Base-by-base conservation (phyloP, 305 asterid genomes). In the Striga hermonthica region DNA sequence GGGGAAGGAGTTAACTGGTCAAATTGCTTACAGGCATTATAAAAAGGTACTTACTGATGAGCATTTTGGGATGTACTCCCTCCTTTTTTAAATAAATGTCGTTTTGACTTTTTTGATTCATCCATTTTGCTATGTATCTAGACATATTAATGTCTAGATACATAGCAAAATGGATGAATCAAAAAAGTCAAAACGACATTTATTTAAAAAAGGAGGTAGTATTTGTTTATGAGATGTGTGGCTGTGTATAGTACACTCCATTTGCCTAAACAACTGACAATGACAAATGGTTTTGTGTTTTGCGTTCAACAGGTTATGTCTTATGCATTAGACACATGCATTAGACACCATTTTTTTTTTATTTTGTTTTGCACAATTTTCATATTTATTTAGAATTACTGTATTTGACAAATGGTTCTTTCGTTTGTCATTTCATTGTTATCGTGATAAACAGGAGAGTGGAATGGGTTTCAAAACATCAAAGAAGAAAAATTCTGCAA, bases 1-100 rank as follows among this genome's bases (percentile, higher is more conserved):
- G 40, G 98, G 98, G 72, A 84, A 86, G 67, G 94, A 84, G 78
- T 70, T 86, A 77, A 80, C 77, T 16, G 98, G 95, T 56, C 85
- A 40, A 83, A 63, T 39, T 57, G 98, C 98, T 61, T 91, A 91
- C 74, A 70, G 66, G 72, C 83, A 78, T 13, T 86, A 84, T 60
- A 78, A 34, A 68, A 86, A 74, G 96, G 98, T 91, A 85, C 31
- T 28, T 39, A 62, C 57, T 14, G 41, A 44, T 72, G 58, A 54
- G 14, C 9, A 28, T 14, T 36, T n/a, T 43, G 6, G 12, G 14
- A 55, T 7, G 5, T 70, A n/a, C n/a, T n/a, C n/a, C n/a, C n/a
- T n/a, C n/a, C n/a, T n/a, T n/a, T n/a, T n/a, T n/a, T n/a, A n/a
- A n/a, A n/a, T n/a, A n/a, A n/a, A n/a, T n/a, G n/a, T n/a, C n/a